phyloP scores from a whole-genome alignment of 148 eudicot species.

The Rhododendron ovatum region DNA sequence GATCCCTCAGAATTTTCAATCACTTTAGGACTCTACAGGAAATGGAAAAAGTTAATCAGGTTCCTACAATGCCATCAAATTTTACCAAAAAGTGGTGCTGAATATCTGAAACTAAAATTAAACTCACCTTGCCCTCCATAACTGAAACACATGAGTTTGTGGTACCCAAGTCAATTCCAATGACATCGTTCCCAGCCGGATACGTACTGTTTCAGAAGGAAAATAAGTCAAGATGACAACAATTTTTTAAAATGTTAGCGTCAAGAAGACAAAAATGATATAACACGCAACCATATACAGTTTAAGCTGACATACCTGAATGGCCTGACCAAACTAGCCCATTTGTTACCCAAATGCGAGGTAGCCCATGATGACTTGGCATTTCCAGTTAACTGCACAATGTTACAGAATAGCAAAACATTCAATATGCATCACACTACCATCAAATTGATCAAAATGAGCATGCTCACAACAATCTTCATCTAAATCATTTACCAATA shows the following conservation, averaged over 20 bases:
- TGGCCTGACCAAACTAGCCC: conserved; percentile 62
- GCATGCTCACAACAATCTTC: not conserved
- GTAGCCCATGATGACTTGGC: conserved; percentile 42
- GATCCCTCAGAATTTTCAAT: conserved; percentile 96
- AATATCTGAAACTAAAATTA: not conserved
- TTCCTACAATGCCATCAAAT: not conserved
- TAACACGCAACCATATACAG: not conserved
- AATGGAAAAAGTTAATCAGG: not conserved
- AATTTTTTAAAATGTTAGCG: no score
- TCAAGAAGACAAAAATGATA: not conserved
- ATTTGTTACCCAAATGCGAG: conserved; percentile 48
- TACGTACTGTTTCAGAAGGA: conserved; percentile 38
- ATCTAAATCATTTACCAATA: not conserved
- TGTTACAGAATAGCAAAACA: not conserved
- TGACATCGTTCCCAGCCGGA: conserved; percentile 84
- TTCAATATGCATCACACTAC: not conserved
- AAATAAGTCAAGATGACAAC: not conserved
- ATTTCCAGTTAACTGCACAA: conserved; percentile 58
- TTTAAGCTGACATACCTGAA: conserved; percentile 49
- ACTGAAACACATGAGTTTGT: conserved; percentile 92
- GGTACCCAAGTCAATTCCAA: conserved; percentile 96
- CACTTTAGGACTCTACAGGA: conserved; percentile 65
- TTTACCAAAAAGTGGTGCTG: not conserved
- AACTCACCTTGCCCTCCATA: conserved; percentile 92
- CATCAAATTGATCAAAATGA: not conserved